Percentiles rank a stretch among this genome's conserved stretches.
Conservation (phyloP, 2,329 filamentous ascomycete genomes). For the Thyridium curvatum region DNA sequence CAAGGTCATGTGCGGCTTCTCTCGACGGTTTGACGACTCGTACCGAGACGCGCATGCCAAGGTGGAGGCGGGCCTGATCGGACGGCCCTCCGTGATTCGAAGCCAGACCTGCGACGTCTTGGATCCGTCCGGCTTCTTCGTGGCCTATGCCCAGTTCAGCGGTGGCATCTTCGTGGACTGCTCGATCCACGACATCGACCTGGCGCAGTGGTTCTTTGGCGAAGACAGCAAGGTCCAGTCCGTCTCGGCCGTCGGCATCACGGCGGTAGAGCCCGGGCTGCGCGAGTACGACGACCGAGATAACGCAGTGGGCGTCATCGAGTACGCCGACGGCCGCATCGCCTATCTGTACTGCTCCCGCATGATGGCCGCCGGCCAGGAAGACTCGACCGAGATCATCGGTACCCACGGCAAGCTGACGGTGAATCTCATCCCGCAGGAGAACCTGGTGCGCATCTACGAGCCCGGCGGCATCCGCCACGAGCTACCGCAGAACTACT, state of each 20-base stretch:
- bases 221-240: slow-evolving; percentile 46
- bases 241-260: slow-evolving; percentile 49
- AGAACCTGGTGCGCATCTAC: slow-evolving; percentile 49
- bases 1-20: slow-evolving; percentile 63
- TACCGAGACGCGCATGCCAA: slow-evolving; percentile 54
- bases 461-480: slow-evolving; percentile 45
- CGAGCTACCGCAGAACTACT: slow-evolving; percentile 57
- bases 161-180: slow-evolving; percentile 69
- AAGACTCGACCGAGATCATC: slow-evolving; percentile 62
- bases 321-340: slow-evolving; percentile 58
- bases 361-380: slow-evolving; percentile 64
- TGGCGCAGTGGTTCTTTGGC: slow-evolving; percentile 59
- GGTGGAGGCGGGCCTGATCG: slow-evolving; percentile 48
- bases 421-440: slow-evolving; percentile 52
- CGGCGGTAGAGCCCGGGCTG: slow-evolving; percentile 52
- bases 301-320: slow-evolving; percentile 57
- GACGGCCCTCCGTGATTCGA: slow-evolving; percentile 52
- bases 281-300: slow-evolving; percentile 53
- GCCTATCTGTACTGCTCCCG: slow-evolving; percentile 57
- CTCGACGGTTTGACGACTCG: slow-evolving; percentile 58
- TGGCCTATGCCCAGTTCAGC: slow-evolving; percentile 57
- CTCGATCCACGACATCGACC: slow-evolving; percentile 64
- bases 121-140: slow-evolving; percentile 61
- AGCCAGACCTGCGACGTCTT: slow-evolving; percentile 63
- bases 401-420: slow-evolving; percentile 58